phyloP scores from a whole-genome alignment of 306 rosid species.

The Herpetospermum pedunculosum region DNA sequence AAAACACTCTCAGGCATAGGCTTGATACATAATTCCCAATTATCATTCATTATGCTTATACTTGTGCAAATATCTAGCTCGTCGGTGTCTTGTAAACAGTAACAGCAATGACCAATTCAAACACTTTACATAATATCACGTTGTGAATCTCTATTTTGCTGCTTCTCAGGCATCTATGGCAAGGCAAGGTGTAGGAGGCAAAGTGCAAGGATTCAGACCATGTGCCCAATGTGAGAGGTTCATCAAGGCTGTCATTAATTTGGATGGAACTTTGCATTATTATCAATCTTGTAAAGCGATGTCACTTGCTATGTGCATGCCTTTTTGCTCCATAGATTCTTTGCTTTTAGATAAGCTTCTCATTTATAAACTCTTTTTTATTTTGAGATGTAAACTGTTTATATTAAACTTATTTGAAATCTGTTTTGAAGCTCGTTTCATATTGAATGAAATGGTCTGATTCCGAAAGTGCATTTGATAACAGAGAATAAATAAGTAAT shows the following conservation, averaged over 20 bases:
- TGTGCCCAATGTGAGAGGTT: not conserved
- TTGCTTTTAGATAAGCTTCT: not conserved
- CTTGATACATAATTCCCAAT: not conserved
- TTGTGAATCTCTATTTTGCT: too few relatives aligned
- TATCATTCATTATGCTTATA: not conserved
- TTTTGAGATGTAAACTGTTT: not conserved
- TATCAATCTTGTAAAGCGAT: constrained; percentile 2
- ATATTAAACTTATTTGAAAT: not conserved
- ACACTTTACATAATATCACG: not conserved
- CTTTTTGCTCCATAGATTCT: not conserved
- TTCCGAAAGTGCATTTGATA: too few relatives aligned
- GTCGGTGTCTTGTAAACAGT: not conserved
- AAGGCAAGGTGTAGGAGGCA: not conserved
- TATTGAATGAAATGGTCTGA: not conserved
- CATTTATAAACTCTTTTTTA: not conserved
- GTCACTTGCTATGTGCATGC: not conserved
- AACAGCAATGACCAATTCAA: not conserved
- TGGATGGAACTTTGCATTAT: not conserved
- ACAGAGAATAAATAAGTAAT: not conserved
- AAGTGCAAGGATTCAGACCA: not conserved
- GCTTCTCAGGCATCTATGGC: constrained; percentile 2
- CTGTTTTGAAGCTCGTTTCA: not conserved
- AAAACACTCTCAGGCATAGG: not conserved
- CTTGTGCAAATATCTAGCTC: not conserved
- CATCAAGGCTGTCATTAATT: not conserved